These are phyloP conservation scores for Paecilomyces sp. DNA, from an alignment of 2,329 filamentous ascomycete species.

Conservation along the genomic window DNA sequence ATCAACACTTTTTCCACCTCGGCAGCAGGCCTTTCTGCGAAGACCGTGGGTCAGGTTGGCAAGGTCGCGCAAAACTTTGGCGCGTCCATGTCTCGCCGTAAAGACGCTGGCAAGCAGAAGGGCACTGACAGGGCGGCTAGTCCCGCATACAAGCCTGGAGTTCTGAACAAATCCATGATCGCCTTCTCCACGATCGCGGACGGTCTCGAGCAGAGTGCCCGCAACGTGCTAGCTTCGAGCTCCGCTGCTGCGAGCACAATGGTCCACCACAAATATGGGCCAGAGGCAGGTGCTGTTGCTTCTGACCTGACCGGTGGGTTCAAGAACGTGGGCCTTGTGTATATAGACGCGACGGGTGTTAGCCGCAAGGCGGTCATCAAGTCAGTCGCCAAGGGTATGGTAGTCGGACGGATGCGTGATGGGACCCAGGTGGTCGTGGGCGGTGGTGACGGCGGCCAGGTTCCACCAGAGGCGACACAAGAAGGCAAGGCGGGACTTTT, in stretches of 20 bases:
- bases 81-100: conserved; percentile 62
- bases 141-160: conserved; percentile 71
- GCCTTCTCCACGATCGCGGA: conserved; percentile 93
- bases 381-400: conserved; percentile 92
- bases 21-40: conserved; percentile 72
- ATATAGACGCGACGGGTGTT: conserved; percentile 93
- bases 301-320: conserved; percentile 72
- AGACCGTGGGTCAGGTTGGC: conserved; percentile 78
- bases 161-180: conserved; percentile 94
- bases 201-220: conserved; percentile 81
- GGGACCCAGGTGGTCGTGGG: conserved; percentile 43
- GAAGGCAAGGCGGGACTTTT: conserved; percentile 3
- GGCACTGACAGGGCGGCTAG: conserved; percentile 62
- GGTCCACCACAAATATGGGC: conserved; percentile 81
- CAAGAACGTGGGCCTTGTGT: conserved; percentile 94
- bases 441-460: conserved; percentile 37
- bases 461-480: conserved; percentile 10
- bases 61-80: conserved; percentile 86
- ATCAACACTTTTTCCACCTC: conserved; percentile 79
- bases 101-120: conserved; percentile 46
- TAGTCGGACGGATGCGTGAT: conserved; percentile 43
- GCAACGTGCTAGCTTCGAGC: conserved; percentile 65
- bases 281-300: conserved; percentile 74
- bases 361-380: conserved; percentile 85
- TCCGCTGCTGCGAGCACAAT: conserved; percentile 76